These are phyloP conservation scores for Colletotrichum sp. DNA, from an alignment of 2,329 filamentous ascomycete species.

Conservation along the genomic window DNA sequence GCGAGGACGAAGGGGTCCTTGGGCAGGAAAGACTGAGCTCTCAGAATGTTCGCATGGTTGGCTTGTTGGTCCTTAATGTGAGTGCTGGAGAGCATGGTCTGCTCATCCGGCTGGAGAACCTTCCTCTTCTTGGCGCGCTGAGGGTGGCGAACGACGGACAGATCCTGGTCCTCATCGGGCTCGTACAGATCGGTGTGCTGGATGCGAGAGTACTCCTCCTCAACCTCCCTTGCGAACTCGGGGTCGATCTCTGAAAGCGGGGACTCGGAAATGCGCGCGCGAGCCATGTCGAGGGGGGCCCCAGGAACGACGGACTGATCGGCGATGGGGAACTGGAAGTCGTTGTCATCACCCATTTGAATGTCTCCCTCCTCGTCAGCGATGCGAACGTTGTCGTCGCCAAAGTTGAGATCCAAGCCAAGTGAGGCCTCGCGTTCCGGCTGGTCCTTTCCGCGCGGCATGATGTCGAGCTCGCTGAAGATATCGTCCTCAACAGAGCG, in stretches of 20 bases:
- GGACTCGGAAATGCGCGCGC: slow-evolving; percentile 71
- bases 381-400: slow-evolving; percentile 61
- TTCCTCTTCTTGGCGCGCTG: slow-evolving; percentile 79
- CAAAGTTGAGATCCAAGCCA: slow-evolving; percentile 59
- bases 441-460: slow-evolving; percentile 61
- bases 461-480: slow-evolving; percentile 66
- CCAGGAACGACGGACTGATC: slow-evolving; percentile 63
- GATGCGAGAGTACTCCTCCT: slow-evolving; percentile 59
- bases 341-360: slow-evolving; percentile 60
- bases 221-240: slow-evolving; percentile 63
- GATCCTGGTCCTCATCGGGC: slow-evolving; percentile 61
- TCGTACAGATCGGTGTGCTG: slow-evolving; percentile 66
- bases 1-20: slow-evolving; percentile 86
- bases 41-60: slow-evolving; percentile 86
- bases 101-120: slow-evolving; percentile 79
- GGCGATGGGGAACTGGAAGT: slow-evolving; percentile 65
- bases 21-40: slow-evolving; percentile 81
- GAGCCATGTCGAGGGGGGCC: slow-evolving; percentile 52
- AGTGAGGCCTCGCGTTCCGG: slow-evolving; percentile 60
- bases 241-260: slow-evolving; percentile 74
- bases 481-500: slow-evolving; percentile 74
- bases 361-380: slow-evolving; percentile 70
- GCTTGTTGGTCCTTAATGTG: slow-evolving; percentile 88
- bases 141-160: slow-evolving; percentile 67
- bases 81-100: slow-evolving; percentile 76